Base-by-base conservation (phyloP, 1,139 yeast species). In the Blastobotrys proliferans region DNA sequence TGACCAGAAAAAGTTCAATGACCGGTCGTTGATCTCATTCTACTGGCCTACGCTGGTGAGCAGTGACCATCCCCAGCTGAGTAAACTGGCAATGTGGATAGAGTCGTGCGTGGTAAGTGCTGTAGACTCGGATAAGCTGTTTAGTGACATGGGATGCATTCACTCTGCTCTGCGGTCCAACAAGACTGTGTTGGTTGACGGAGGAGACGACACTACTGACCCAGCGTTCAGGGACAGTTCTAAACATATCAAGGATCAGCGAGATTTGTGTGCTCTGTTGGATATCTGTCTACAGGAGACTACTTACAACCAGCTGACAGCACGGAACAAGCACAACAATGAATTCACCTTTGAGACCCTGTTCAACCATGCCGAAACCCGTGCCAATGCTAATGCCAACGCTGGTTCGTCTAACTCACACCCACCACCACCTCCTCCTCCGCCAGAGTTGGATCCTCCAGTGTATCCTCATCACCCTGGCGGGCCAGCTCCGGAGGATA, bases 31-130 rank as follows among this genome's bases (percentile, higher is more conserved):
- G n/a, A 24, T 31, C n/a, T 30, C 43, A 11, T 44, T 40, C 31
- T 44, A 44, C 36, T 45, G 48, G 48, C 34, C 42, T 11, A 21
- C 43, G 27, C 26, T 45, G 21, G 26, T 36, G n/a, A 29, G 36
- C 13, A 14, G 14, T 2, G 46, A 42, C 6, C 45, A 42, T 20
- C 30, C 40, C 9, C 37, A 36, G 20, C 35, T 45, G 18, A 25
- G 42, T 10, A 39, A 44, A 5, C 18, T 45, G 13, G 48, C 35
- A 3, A 30, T 39, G 26, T 43, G 45, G 13, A 20, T 45, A 5
- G 48, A 45, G 29, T 31, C 44, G 11, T 35, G 41, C 25, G 31
- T 34, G 10, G 43, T 42, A 3, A 37, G 25, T 22, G 30, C 41
- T 2, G 45, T 45, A 13, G 48, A 45, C 24, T 24, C 44, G 1